These are phyloP conservation scores for Globisporangium splendens DNA, from an alignment of 352 stramenopile species.

Conservation along the genomic window DNA sequence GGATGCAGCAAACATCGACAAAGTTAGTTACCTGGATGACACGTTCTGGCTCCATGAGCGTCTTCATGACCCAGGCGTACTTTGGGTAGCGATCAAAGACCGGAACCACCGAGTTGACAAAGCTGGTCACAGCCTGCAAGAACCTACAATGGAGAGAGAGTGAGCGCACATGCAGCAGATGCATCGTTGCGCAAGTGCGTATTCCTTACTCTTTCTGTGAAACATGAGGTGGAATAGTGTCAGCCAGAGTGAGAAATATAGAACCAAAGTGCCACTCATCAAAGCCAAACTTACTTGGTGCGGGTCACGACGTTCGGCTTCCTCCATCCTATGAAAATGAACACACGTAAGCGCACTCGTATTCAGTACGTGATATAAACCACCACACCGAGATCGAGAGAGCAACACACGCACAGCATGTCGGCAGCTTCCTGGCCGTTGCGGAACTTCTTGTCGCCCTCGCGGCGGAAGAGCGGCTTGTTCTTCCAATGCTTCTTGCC, in stretches of 20 bases:
- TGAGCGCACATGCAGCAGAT: not conserved
- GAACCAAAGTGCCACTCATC: not conserved
- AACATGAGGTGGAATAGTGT: not conserved
- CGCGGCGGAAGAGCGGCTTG: constrained; percentile 95
- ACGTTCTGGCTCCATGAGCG: constrained; percentile 95
- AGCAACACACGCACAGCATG: constrained; percentile 66
- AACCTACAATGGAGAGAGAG: constrained; percentile 28
- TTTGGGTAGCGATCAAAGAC: constrained; percentile 88
- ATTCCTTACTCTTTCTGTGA: constrained; percentile 10
- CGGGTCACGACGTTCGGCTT: constrained; percentile 71
- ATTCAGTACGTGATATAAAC: too few species aligned
- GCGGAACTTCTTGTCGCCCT: constrained; percentile 95
- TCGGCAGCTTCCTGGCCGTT: constrained; percentile 95
- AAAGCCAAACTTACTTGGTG: constrained; percentile 33
- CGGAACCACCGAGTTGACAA: constrained; percentile 80
- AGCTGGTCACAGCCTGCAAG: constrained; percentile 69
- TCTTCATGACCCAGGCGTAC: constrained; percentile 90
- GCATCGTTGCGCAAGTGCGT: not conserved
- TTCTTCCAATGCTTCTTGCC: constrained; percentile 94
- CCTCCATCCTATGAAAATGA: constrained; percentile 41
- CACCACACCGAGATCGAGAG: not conserved
- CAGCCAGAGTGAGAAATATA: not conserved
- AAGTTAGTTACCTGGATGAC: constrained; percentile 57
- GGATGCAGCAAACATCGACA: not conserved
- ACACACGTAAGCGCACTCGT: not conserved